A percentile compares a stretch with the other conserved stretches of the same genome.
Conservation (phyloP, 2,329 filamentous ascomycete species). For the Calcarisporium arbuscula region DNA sequence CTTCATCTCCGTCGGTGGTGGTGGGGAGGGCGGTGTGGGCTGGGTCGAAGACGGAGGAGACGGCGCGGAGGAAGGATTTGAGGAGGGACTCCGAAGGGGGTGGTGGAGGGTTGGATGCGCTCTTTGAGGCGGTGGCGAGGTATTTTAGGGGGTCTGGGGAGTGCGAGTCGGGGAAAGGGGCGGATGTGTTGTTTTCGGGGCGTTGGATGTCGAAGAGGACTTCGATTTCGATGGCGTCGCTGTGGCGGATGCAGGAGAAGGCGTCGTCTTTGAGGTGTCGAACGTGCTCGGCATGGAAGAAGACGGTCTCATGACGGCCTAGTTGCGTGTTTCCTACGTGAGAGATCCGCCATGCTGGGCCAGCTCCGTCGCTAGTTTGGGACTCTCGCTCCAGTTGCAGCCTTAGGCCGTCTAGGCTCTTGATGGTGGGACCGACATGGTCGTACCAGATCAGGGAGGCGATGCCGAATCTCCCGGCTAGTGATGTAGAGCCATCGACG, state of each 20-base stretch:
- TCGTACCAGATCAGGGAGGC: conserved; percentile 27
- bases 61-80: conserved; percentile 39
- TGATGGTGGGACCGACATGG: conserved; percentile 39
- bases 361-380: conserved; percentile 29
- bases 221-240: conserved; percentile 66
- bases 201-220: conserved; percentile 35
- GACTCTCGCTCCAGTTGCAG: conserved; percentile 64
- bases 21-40: conserved; percentile 22
- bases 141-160: neutral
- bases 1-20: conserved; percentile 18
- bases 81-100: conserved; percentile 34
- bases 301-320: conserved; percentile 81
- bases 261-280: conserved; percentile 75
- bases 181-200: conserved; percentile 11
- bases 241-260: conserved; percentile 71
- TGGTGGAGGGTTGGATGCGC: conserved; percentile 7
- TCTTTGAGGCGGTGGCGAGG: neutral
- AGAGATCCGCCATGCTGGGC: conserved; percentile 65
- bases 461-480: conserved; percentile 25
- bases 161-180: neutral
- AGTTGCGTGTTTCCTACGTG: conserved; percentile 75
- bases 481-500: conserved; percentile 28
- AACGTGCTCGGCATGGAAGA: conserved; percentile 69
- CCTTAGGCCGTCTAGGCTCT: conserved; percentile 48
- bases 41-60: conserved; percentile 37